Evolutionary conservation across 139 green algal species (phyloP), one percentile per base, ranked within the genome.

Genomic region (Chlorella sp.): DNA sequence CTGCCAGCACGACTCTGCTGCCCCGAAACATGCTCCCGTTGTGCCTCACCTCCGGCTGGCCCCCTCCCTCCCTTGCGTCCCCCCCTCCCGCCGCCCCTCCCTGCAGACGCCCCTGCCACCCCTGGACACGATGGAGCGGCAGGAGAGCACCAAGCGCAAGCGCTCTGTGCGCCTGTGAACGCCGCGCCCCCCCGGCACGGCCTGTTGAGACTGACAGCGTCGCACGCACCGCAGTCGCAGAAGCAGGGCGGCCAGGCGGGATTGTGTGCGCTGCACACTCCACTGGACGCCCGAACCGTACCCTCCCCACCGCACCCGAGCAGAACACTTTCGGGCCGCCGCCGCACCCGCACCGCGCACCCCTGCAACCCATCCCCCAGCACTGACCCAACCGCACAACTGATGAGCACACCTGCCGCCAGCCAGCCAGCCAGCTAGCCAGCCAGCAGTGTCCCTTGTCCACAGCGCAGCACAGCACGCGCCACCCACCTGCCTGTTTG

Each of bases 101-200:
- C 68, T 61, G 71, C 73, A 83, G 84, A 68, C 22, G 37, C 66
- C 84, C 11, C 39, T 64, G 84, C 30, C 64, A 21, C 32, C 37
- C 39, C 83, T 53, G 75, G 82, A 24, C 30, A 21, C 30, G 60
- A 82, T 91, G 42, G 24, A 88, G 81, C 78, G 84, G 4, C 39
- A 48, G 36, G 40, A 83, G 48, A 92, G 83, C 83, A 39, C 57
- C 80, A 91, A 91, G 88, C 83, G 88, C 83, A 88, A 88, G 88
- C 88, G 83, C 21, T 61, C 71, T 21, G 66, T 85, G 66, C 34
- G 34, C n/a, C 75, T 48, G 75, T 48, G 75, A 42, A 1, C 12
- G 30, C 71, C 12, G 12, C 12, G 30, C 71, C 12, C 71, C 1
- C 71, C 32, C 16, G 7, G 12, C 16, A 5, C 48, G 9, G 48